These are phyloP conservation scores for Suhomyces faveliae DNA, from an alignment of 805 yeast genomes.

Conservation along the genomic window DNA sequence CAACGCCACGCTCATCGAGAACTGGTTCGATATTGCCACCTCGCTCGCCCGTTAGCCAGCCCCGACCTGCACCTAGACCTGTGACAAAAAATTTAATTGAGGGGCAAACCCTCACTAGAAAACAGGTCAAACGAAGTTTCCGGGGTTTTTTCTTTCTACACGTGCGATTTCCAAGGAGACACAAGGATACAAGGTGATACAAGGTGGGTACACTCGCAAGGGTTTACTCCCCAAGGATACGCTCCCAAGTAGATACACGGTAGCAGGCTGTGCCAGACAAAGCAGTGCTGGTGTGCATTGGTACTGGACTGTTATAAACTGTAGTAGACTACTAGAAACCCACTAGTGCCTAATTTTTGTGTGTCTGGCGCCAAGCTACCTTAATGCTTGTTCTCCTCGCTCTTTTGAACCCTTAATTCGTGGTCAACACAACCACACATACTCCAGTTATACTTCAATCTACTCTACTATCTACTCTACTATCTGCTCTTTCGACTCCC, in stretches of 20 bases:
- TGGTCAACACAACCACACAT: background rate
- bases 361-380: too few relatives aligned
- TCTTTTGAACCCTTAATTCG: background rate
- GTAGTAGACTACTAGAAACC: too few relatives aligned
- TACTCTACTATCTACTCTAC: background rate
- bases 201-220: too few relatives aligned
- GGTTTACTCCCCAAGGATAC: too few relatives aligned
- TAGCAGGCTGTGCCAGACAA: too few relatives aligned
- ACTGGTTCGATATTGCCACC: background rate
- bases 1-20: background rate
- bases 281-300: too few relatives aligned
- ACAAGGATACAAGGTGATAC: background rate
- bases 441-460: background rate
- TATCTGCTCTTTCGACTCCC: background rate
- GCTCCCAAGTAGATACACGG: too few relatives aligned
- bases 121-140: conserved; percentile 19
- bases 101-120: conserved; percentile 4
- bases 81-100: background rate
- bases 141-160: conserved; percentile 14
- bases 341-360: too few relatives aligned
- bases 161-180: background rate
- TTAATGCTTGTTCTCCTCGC: background rate
- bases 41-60: background rate
- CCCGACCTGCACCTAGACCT: background rate
- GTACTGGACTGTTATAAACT: too few relatives aligned